A percentile compares a stretch with the other conserved stretches of the same genome.
phyloP scores from a whole-genome alignment of 2,329 filamentous ascomycete species.

The Neofusicoccum ribis region DNA sequence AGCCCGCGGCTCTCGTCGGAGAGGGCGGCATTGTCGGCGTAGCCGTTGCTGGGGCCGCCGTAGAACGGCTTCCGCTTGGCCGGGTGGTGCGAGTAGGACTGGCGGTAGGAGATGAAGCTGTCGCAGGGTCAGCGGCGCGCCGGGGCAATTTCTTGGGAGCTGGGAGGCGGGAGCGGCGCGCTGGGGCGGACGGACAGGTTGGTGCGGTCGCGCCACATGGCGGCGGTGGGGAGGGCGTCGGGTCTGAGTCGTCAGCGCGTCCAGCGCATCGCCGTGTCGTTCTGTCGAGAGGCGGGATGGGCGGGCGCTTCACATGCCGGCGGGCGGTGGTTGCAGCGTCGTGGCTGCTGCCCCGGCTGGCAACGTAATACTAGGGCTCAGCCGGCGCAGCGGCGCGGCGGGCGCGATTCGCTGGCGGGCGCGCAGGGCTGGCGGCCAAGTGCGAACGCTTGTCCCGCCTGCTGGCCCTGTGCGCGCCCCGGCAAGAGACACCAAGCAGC shows the following conservation, averaged over 20 bases:
- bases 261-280: constrained; percentile 16
- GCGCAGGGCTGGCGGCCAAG: constrained; percentile 20
- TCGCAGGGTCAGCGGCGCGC: constrained; percentile 35
- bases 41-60: constrained; percentile 54
- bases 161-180: background rate
- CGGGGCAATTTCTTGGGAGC: constrained; percentile 17
- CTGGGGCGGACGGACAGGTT: constrained; percentile 71
- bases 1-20: constrained; percentile 76
- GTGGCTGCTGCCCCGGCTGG: background rate
- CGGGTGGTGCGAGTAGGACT: constrained; percentile 95
- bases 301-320: constrained; percentile 18
- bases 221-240: constrained; percentile 31
- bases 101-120: constrained; percentile 98
- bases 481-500: constrained; percentile 15
- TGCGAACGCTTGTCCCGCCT: constrained; percentile 11
- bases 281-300: constrained; percentile 9
- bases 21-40: constrained; percentile 43
- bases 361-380: constrained; percentile 15
- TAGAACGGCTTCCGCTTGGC: constrained; percentile 77
- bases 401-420: background rate
- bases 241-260: constrained; percentile 30
- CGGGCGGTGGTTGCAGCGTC: background rate
- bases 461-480: constrained; percentile 12
- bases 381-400: background rate
- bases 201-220: constrained; percentile 98